Conservation (phyloP, 495 filamentous ascomycete species). For the Hypoxylon lienhwacheense region DNA sequence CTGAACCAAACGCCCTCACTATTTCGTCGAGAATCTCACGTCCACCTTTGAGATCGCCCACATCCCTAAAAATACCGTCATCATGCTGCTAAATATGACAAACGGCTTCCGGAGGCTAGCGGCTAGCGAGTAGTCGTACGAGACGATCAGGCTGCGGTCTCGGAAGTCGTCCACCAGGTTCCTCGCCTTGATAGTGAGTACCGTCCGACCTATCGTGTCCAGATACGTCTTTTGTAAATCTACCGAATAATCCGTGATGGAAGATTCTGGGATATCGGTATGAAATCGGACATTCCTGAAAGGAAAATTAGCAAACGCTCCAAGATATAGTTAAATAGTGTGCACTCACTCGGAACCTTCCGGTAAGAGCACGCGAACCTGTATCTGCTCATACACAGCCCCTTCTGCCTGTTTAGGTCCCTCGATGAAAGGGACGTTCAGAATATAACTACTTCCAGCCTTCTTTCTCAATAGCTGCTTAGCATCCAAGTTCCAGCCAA, state of each 20-base stretch:
- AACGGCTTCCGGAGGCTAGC: conserved; percentile 85
- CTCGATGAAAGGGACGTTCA: conserved; percentile 95
- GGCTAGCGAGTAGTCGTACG: conserved; percentile 79
- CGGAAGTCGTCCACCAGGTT: conserved; percentile 88
- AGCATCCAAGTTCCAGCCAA: conserved; percentile 91
- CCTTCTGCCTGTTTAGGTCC: conserved; percentile 84
- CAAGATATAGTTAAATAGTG: conserved; percentile 5
- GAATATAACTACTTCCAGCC: conserved; percentile 67
- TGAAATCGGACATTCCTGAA: conserved; percentile 67
- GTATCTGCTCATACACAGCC: conserved; percentile 78
- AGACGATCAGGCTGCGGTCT: conserved; percentile 77
- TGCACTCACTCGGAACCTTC: conserved; percentile 82
- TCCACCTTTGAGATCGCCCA: conserved; percentile 81
- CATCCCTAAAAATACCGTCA: conserved; percentile 71
- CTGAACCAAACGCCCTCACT: conserved; percentile 25
- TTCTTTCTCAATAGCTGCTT: conserved; percentile 70
- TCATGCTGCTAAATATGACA: conserved; percentile 72
- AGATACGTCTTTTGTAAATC: conserved; percentile 73
- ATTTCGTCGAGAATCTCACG: conserved; percentile 49
- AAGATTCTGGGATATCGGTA: conserved; percentile 61
- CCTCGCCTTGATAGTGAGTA: conserved; percentile 75
- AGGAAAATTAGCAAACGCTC: conserved; percentile 33
- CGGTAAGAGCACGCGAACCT: conserved; percentile 80
- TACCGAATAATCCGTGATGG: conserved; percentile 59
- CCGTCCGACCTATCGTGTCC: conserved; percentile 88